Conservation (phyloP, 2,329 filamentous ascomycete species). For the Fusarium sp. region DNA sequence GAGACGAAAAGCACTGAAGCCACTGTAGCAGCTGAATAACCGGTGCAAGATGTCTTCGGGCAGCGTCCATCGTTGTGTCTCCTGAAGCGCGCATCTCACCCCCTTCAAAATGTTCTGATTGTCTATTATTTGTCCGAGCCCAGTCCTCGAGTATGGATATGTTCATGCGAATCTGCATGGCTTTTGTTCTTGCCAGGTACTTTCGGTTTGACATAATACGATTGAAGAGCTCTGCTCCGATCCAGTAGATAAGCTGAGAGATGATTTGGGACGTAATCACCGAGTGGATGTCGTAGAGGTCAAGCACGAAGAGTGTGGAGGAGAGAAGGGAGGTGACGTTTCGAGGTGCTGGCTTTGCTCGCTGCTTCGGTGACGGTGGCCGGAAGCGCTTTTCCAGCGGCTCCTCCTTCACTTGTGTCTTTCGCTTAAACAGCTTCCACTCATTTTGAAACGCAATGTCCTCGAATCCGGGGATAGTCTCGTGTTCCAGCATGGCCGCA, state of each 20-base stretch:
- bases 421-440: conserved; percentile 96
- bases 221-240: conserved; percentile 96
- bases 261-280: conserved; percentile 94
- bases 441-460: conserved; percentile 98
- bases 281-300: conserved; percentile 98
- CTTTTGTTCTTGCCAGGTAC: conserved; percentile 95
- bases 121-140: conserved; percentile 91
- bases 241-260: conserved; percentile 94
- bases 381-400: conserved; percentile 90
- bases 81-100: conserved; percentile 88
- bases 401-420: conserved; percentile 89
- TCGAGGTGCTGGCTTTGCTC: conserved; percentile 90
- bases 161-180: conserved; percentile 99
- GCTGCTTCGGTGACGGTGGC: conserved; percentile 91
- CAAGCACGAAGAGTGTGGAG: conserved; percentile 95
- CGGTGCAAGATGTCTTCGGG: conserved; percentile 86
- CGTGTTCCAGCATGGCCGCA: conserved; percentile 93
- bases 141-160: conserved; percentile 95
- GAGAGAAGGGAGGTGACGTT: conserved; percentile 96
- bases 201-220: conserved; percentile 96
- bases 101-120: conserved; percentile 95
- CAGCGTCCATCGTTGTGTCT: conserved; percentile 87
- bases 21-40: conserved; percentile 95
- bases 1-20: conserved; percentile 96
- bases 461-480: conserved; percentile 97